Percentiles rank a stretch among this genome's conserved stretches.
phyloP scores from a whole-genome alignment of 306 rosid species.

The Senna siamea region DNA sequence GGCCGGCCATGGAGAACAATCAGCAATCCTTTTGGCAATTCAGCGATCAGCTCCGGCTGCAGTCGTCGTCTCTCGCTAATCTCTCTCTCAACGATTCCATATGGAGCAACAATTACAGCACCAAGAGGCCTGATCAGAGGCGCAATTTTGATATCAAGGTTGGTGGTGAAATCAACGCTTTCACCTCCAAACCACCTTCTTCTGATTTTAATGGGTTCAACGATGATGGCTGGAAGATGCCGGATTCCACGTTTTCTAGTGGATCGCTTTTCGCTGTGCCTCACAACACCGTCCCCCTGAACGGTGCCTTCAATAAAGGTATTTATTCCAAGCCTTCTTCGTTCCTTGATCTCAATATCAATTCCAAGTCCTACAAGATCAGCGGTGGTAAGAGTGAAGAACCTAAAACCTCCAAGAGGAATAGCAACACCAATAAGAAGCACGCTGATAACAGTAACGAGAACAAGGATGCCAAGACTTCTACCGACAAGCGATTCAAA shows the following conservation, averaged over 20 bases:
- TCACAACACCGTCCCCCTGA: conserved; percentile 44
- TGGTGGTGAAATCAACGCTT: conserved; percentile 68
- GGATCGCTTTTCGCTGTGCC: conserved; percentile 44
- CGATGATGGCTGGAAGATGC: conserved; percentile 54
- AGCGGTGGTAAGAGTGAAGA: conserved; percentile 49
- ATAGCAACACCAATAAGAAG: conserved; percentile 46
- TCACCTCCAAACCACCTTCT: conserved; percentile 43
- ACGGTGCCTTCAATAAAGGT: conserved; percentile 79
- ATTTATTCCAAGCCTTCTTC: conserved; percentile 64
- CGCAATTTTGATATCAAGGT: conserved; percentile 79
- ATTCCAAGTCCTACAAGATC: conserved; percentile 55
- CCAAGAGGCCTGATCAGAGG: conserved; percentile 63
- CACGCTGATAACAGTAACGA: conserved; percentile 54
- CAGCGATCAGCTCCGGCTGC: conserved; percentile 83
- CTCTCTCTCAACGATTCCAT: conserved; percentile 80
- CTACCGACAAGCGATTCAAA: conserved; percentile 75
- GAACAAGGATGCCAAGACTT: conserved; percentile 53
- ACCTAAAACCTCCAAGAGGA: conserved; percentile 54
- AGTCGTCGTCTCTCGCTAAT: conserved; percentile 59
- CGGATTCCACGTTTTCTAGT: conserved; percentile 27
- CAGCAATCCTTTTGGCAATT: conserved; percentile 83
- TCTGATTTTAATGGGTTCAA: conserved; percentile 51
- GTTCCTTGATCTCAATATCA: conserved; percentile 36
- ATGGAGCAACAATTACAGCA: conserved; percentile 65
- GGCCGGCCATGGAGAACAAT: conserved; percentile 58